These are phyloP conservation scores for Calonectria pteridis DNA, from an alignment of 2,329 filamentous ascomycete species.

Conservation along the genomic window DNA sequence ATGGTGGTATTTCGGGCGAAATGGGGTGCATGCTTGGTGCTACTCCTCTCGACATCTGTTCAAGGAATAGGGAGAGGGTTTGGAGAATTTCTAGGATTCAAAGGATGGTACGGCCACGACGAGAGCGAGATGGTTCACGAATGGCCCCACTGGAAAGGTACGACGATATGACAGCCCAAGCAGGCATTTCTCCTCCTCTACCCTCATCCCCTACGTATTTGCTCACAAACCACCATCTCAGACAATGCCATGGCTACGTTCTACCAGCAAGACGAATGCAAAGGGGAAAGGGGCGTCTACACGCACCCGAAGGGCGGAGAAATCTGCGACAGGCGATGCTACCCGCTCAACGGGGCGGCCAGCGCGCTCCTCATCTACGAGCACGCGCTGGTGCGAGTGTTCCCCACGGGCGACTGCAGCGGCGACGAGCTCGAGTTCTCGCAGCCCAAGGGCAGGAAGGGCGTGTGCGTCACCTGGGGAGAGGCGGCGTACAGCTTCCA, in stretches of 20 bases:
- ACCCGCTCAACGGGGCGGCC: background rate
- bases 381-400: background rate
- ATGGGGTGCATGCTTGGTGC: background rate
- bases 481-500: constrained; percentile 1
- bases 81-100: background rate
- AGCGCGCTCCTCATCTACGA: background rate
- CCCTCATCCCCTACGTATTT: background rate
- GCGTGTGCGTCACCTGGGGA: background rate
- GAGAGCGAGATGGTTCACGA: background rate
- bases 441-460: background rate
- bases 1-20: background rate
- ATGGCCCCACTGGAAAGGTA: background rate
- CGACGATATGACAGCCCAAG: background rate
- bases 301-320: background rate
- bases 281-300: background rate
- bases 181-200: background rate
- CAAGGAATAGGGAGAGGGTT: no score
- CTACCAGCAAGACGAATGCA: background rate
- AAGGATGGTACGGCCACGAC: background rate
- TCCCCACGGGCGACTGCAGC: constrained; percentile 3
- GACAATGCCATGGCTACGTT: background rate
- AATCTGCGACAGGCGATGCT: background rate
- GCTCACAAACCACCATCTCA: background rate
- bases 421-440: background rate
- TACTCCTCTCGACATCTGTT: background rate